Base-by-base conservation (phyloP, 495 filamentous ascomycete species). In the Trichoderma asperelloides region DNA sequence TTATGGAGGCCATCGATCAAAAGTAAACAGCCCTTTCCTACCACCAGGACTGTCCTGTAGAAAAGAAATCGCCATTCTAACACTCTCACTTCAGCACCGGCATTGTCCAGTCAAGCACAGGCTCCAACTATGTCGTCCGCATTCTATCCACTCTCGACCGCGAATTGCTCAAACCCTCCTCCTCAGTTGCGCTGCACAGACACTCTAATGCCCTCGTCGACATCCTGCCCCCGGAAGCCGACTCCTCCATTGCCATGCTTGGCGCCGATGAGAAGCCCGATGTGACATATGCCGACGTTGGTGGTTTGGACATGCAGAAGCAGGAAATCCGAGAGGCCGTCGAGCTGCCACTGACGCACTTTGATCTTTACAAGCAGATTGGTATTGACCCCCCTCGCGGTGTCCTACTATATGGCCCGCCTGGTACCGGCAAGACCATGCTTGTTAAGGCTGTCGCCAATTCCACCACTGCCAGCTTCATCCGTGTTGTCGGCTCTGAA, bases 1-100 rank as follows among this genome's bases (percentile, higher is more conserved):
- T 98, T 77, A 98, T 98, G 95, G 95, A 98, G 80, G 95, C 95
- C 64, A 98, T 98, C 72, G 95, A 98, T 79, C 96, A 98, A 76
- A 98, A 97, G 93, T 97, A 85, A 78, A 85, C 66, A 3, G 11
- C 28, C 16, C 25, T 62, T 51, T 66, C 43, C 25, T 33, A 28
- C 3, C 4, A 21, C 0, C 2, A 51, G 57, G 25, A 66, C 23
- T 23, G 15, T 28, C 60, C 63, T 65, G 25, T 64, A 28, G 30
- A 40, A 55, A 66, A 51, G 33, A 55, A 66, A 51, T 15, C 16
- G 39, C 16, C 13, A 3, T 27, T 33, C 51, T 62, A 45, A 68
- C 63, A 55, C 62, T 39, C 68, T 69, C 66, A 23, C 67, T 64
- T n/a, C 63, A 97, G 93, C 76, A 98, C 96, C 68, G 96, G 96